Evolutionary conservation across 1,284 basidiomycete species (phyloP), one percentile per base, ranked within the genome.

Genomic region (Caloboletus firmus): DNA sequence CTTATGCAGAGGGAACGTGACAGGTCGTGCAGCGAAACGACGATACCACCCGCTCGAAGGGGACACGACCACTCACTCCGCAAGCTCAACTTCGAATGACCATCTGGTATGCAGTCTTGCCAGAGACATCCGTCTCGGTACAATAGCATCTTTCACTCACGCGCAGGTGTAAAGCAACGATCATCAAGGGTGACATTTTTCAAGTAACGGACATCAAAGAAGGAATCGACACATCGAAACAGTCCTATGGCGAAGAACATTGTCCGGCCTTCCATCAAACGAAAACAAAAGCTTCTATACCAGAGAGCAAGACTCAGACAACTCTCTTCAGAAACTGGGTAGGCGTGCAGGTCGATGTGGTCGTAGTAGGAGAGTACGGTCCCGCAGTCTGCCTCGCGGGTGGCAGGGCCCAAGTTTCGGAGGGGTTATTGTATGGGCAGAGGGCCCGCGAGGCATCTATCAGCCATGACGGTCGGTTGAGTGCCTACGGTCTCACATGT

Each of bases 371-470:
- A 9, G 18, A 8, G 34, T 58, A 58, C 7, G 54, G 57, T 34
- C 57, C 57, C 2, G 18, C 58, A 8, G 57, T 51, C 18, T 18
- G 13, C 13, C 24, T 44, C 11, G 54, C 58, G 39, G 48, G 54
- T 5, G 58, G 58, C 11, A 59, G 10, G 12, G n/a, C 30, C 37
- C 37, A 60, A 5, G 57, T 57, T 34, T 60, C 57, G 26, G 10
- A 30, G 4, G 45, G 59, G 24, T 59, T 54, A 24, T 61, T 11
- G 34, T 57, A 58, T 13, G 57, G 57, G 10, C 55, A 59, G 20
- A 52, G 48, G 13, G 41, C 17, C 22, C 45, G 36, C 13, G 56
- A 40, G 15, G 57, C 45, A 31, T 57, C 56, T 57, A 45, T 32
- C 31, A 26, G 17, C 4, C 17, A n/a, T 12, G 17, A 26, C 24